These are phyloP conservation scores for Auricularia sp. DNA, from an alignment of 768 basidiomycete species.

Conservation along the genomic window DNA sequence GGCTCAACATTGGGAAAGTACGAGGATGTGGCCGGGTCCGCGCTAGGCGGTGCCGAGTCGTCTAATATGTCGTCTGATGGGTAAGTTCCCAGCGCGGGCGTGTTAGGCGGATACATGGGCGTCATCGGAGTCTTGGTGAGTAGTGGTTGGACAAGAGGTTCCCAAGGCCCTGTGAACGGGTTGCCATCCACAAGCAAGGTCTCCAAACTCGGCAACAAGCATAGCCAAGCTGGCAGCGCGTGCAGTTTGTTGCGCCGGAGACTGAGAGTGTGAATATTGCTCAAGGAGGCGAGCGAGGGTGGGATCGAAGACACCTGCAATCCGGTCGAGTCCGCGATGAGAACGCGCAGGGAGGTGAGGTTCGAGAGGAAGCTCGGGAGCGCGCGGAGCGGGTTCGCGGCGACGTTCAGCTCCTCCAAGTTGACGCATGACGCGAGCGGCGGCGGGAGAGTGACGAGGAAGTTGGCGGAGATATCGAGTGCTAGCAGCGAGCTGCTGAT, in stretches of 20 bases:
- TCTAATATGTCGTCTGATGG: background rate
- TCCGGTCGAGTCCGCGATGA: constrained; percentile 88
- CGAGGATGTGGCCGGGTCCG: background rate
- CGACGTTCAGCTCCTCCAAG: constrained; percentile 90
- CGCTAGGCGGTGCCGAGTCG: background rate
- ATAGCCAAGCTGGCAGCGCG: constrained; percentile 90
- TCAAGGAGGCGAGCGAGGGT: constrained; percentile 57
- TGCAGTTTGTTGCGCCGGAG: constrained; percentile 81
- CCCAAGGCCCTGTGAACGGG: constrained; percentile 91
- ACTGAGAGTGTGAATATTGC: constrained; percentile 77
- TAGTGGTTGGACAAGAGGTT: constrained; percentile 77
- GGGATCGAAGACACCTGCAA: constrained; percentile 50
- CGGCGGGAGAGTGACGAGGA: constrained; percentile 72
- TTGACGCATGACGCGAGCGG: constrained; percentile 67
- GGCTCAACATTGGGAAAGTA: background rate
- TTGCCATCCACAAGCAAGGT: constrained; percentile 90
- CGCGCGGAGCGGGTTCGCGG: constrained; percentile 82
- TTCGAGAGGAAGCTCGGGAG: constrained; percentile 82
- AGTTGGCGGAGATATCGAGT: constrained; percentile 87
- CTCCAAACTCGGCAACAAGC: constrained; percentile 74
- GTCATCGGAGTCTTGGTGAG: constrained; percentile 51
- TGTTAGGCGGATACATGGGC: constrained; percentile 56
- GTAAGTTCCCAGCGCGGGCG: constrained; percentile 29
- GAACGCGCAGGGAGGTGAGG: constrained; percentile 66
- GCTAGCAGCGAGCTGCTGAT: constrained; percentile 75